These are phyloP conservation scores for Cadophora sp. DNA, from an alignment of 2,329 filamentous ascomycete species.

Conservation along the genomic window DNA sequence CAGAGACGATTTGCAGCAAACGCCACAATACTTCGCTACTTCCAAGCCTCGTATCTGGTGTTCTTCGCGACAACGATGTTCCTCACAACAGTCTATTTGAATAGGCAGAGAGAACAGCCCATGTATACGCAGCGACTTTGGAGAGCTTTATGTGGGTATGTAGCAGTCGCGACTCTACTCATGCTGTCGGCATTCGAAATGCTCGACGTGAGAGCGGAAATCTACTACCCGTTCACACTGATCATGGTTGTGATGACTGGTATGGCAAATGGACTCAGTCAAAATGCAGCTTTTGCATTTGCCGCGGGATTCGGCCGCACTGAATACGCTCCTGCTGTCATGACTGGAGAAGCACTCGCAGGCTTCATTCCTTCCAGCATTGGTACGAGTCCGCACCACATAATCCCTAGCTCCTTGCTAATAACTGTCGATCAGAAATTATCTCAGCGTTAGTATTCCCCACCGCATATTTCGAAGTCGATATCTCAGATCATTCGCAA, in stretches of 20 bases:
- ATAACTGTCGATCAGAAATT: neutral
- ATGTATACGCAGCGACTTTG: neutral
- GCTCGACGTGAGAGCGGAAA: neutral
- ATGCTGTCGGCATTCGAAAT: neutral
- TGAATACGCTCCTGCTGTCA: constrained; percentile 4
- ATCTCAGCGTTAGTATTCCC: neutral
- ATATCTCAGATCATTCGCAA: neutral
- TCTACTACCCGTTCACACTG: neutral
- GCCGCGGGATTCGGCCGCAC: neutral
- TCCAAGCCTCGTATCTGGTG: neutral
- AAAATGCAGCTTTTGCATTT: constrained; percentile 7
- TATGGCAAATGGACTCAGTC: neutral
- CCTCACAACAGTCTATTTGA: neutral
- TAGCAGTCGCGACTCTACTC: neutral
- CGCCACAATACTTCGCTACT: constrained; percentile 5
- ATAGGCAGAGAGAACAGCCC: neutral
- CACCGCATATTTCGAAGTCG: neutral
- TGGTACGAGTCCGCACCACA: neutral
- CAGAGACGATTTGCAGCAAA: neutral
- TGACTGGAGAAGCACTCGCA: constrained; percentile 3
- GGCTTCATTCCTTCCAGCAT: constrained; percentile 5
- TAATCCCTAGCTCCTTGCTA: no score
- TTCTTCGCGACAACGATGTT: constrained; percentile 6
- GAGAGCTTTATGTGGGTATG: neutral
- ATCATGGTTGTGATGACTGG: constrained; percentile 5